Conservation (phyloP, 164 flowering plant genomes). For the grape (Vitis vinifera) region ASM3070453v1 NC_081811.1:28628501-28629000, state of each 20-base stretch:
- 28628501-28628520: too few species aligned
- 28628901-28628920: constrained; percentile 28
- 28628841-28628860: not conserved
- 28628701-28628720: too few species aligned
- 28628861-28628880: constrained; percentile 14
- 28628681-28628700: too few species aligned
- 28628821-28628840: constrained; percentile 22
- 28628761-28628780: not conserved
- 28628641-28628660: too few species aligned
- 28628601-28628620: too few species aligned
- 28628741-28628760: not conserved
- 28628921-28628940: constrained; percentile 4
- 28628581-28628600: too few species aligned
- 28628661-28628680: too few species aligned
- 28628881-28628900: constrained; percentile 12
- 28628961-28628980: constrained; percentile 11
- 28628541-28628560: too few species aligned
- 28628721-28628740: not conserved
- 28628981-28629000: not conserved
- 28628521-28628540: too few species aligned
- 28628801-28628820: constrained; percentile 16
- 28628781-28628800: too few species aligned
- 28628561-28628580: too few species aligned
- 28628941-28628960: not conserved
- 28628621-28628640: too few species aligned